These are phyloP conservation scores for Solanum lignicaule DNA, from an alignment of 257 asterid species.

Conservation along the genomic window DNA sequence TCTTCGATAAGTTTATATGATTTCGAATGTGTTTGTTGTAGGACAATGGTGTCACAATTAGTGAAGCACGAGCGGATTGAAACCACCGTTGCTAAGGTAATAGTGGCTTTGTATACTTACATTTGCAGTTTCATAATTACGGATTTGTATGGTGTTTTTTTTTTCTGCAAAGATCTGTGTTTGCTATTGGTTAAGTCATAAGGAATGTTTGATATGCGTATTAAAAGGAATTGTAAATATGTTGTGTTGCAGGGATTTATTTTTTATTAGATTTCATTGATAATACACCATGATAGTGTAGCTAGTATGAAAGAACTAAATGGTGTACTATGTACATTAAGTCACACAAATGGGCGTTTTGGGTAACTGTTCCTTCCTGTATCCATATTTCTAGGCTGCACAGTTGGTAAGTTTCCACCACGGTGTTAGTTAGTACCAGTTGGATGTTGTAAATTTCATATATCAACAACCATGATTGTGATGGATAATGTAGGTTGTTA, in stretches of 20 bases:
- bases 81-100: constrained; percentile 85
- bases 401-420: neutral
- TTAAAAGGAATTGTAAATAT: neutral
- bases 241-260: neutral
- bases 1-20: neutral
- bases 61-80: constrained; percentile 93
- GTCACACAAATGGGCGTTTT: neutral
- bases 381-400: neutral
- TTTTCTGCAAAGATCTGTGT: neutral
- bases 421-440: neutral
- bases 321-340: neutral
- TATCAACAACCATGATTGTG: neutral
- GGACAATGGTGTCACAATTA: constrained; percentile 95
- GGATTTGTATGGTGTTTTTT: neutral
- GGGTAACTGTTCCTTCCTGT: neutral
- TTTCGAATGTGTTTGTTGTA: constrained; percentile 6
- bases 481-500: neutral
- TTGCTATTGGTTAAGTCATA: neutral
- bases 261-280: neutral
- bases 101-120: neutral
- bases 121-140: neutral
- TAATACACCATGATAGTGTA: neutral
- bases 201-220: neutral
- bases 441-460: neutral
- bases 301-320: neutral